phyloP scores from a whole-genome alignment of 2,329 filamentous ascomycete species.

The Gnomoniopsis sp. region DNA sequence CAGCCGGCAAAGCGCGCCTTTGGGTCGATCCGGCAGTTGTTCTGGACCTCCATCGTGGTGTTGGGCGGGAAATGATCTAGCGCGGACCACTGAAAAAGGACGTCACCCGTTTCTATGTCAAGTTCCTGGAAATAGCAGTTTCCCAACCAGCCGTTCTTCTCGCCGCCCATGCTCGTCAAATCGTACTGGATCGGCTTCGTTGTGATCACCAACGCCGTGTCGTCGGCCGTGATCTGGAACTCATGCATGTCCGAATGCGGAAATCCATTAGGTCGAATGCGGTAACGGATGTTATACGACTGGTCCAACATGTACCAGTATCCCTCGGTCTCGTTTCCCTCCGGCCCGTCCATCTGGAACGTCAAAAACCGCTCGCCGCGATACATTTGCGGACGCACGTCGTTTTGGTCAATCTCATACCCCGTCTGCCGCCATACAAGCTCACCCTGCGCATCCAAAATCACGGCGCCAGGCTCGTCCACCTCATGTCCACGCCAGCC shows the following conservation, averaged over 20 bases:
- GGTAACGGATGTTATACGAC: conserved; percentile 13
- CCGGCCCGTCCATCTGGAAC: conserved; percentile 28
- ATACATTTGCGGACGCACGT: conserved; percentile 27
- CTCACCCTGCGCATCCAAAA: conserved; percentile 23
- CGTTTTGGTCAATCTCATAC: conserved; percentile 17
- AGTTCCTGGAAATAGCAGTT: conserved; percentile 38
- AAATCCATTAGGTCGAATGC: conserved; percentile 22
- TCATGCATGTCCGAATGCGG: conserved; percentile 38
- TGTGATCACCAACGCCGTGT: conserved; percentile 39
- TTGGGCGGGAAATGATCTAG: conserved; percentile 10
- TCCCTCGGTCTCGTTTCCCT: conserved; percentile 9
- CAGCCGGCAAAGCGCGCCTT: conserved; percentile 14
- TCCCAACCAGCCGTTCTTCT: conserved; percentile 27
- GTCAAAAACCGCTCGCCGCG: conserved; percentile 30
- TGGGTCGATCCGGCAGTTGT: conserved; percentile 13
- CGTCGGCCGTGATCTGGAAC: conserved; percentile 37
- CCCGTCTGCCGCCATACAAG: conserved; percentile 24
- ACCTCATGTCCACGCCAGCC: conserved; percentile 19
- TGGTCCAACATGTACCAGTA: conserved; percentile 18
- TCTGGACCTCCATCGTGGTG: conserved; percentile 15
- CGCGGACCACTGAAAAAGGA: conserved; percentile 33
- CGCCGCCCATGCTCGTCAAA: conserved; percentile 29
- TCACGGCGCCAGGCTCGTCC: conserved; percentile 22
- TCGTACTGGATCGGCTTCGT: conserved; percentile 33
- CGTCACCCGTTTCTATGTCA: conserved; percentile 32